A percentile compares a stretch with the other conserved stretches of the same genome.
Conservation (phyloP, 2,329 filamentous ascomycete genomes). For the Metarhizium guizhouense region DNA sequence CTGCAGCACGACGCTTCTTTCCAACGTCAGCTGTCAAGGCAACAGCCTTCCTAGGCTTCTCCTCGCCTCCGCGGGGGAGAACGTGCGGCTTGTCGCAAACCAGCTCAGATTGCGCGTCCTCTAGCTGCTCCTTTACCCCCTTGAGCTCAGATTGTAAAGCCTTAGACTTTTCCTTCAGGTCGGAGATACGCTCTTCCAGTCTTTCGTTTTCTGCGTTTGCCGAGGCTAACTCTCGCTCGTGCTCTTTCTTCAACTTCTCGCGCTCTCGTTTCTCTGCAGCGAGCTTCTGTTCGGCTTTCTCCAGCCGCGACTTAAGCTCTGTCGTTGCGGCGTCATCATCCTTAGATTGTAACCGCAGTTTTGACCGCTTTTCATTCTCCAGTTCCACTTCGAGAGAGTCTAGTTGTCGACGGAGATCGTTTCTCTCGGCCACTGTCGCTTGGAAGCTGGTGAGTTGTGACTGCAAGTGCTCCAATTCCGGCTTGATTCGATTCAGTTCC, state of each 20-base stretch:
- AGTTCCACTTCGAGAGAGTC: conserved; percentile 71
- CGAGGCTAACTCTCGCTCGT: conserved; percentile 48
- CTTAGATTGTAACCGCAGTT: conserved; percentile 20
- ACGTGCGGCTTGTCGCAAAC: conserved; percentile 4
- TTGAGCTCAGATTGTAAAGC: conserved; percentile 66
- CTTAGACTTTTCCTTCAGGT: conserved; percentile 60
- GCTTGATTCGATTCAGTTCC: conserved; percentile 43
- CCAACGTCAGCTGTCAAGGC: conserved; percentile 21
- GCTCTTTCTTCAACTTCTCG: conserved; percentile 34
- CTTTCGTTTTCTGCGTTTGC: conserved; percentile 53
- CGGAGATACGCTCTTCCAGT: conserved; percentile 62
- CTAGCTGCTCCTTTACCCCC: conserved; percentile 39
- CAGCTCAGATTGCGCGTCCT: conserved; percentile 17
- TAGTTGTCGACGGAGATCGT: conserved; percentile 69
- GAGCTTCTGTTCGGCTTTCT: conserved; percentile 27
- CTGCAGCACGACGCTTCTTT: conserved; percentile 38
- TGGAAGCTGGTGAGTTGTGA: conserved; percentile 53
- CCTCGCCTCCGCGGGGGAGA: conserved; percentile 9
- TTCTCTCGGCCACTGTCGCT: conserved; percentile 65
- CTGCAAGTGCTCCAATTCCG: conserved; percentile 47
- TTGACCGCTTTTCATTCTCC: conserved; percentile 58
- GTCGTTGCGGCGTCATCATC: conserved; percentile 31
- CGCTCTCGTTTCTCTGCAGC: conserved; percentile 34
- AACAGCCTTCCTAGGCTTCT: conserved; percentile 14
- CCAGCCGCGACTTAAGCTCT: conserved; percentile 28